Conservation (phyloP, 1,284 basidiomycete genomes). For the Lignosus rhinocerotis region DNA sequence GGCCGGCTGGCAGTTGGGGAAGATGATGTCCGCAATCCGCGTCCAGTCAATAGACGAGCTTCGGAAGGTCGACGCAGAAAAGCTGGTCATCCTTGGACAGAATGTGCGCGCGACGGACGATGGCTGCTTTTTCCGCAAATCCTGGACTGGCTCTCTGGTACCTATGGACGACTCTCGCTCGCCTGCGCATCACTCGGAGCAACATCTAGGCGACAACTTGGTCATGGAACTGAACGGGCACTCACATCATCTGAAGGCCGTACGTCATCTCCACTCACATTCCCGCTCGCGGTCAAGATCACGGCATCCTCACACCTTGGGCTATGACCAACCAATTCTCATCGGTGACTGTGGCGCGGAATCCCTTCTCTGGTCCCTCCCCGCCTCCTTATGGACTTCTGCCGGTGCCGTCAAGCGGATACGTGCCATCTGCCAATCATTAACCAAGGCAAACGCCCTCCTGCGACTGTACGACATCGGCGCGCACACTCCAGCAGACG, state of each 20-base stretch:
- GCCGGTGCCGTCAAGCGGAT: constrained; percentile 60
- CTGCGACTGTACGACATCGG: constrained; percentile 71
- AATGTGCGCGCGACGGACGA: constrained; percentile 64
- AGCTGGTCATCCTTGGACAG: constrained; percentile 50
- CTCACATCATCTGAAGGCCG: constrained; percentile 30
- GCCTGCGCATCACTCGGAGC: constrained; percentile 33
- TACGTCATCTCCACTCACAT: constrained; percentile 30
- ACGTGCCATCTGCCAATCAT: constrained; percentile 70
- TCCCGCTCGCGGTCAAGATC: constrained; percentile 31
- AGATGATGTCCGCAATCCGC: constrained; percentile 55
- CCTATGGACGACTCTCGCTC: constrained; percentile 30
- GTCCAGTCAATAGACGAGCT: constrained; percentile 60
- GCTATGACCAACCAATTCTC: constrained; percentile 59
- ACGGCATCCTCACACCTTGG: constrained; percentile 27
- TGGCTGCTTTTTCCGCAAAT: constrained; percentile 60
- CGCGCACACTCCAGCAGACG: constrained; percentile 54
- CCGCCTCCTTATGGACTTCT: constrained; percentile 62
- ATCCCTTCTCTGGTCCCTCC: constrained; percentile 58
- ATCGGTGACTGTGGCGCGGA: constrained; percentile 73
- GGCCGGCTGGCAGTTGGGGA: constrained; percentile 67
- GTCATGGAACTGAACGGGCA: constrained; percentile 30
- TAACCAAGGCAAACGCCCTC: constrained; percentile 57
- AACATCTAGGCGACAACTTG: constrained; percentile 26
- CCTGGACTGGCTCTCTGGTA: constrained; percentile 55
- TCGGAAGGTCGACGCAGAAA: constrained; percentile 53